Conservation (phyloP, 163 green algal genomes). For the Scenedesmus sp. region DNA sequence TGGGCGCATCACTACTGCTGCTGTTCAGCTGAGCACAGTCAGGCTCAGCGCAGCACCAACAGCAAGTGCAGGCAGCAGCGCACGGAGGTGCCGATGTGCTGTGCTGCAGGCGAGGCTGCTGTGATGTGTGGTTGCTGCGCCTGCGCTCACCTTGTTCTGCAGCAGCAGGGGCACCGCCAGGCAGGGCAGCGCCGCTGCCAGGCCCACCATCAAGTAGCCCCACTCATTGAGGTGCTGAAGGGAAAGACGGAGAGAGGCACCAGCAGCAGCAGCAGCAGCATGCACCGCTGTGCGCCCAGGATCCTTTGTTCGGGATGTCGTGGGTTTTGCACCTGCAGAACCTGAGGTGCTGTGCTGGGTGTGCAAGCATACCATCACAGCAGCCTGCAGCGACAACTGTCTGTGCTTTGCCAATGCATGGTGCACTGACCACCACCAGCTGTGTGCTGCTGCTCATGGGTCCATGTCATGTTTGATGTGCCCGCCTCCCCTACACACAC, state of each 20-base stretch:
- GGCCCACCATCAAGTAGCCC: slow-evolving; percentile 92
- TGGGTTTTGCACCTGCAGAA: background rate
- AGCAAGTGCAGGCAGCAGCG: background rate
- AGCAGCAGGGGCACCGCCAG: slow-evolving; percentile 86
- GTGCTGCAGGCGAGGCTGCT: background rate
- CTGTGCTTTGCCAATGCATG: background rate
- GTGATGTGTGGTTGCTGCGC: background rate
- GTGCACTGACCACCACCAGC: background rate
- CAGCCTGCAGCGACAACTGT: background rate
- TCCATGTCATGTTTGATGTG: background rate
- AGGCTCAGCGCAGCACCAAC: background rate
- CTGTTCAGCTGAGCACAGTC: background rate
- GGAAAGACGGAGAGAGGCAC: background rate
- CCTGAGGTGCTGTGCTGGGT: background rate
- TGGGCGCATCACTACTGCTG: background rate
- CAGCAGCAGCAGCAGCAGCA: slow-evolving; percentile 1
- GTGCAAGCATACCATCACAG: background rate
- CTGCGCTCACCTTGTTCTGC: slow-evolving; percentile 60
- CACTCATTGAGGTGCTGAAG: slow-evolving; percentile 63
- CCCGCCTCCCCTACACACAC: background rate
- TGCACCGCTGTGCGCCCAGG: too few relatives aligned
- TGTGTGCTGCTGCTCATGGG: background rate
- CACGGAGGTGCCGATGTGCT: background rate
- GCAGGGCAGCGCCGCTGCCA: slow-evolving; percentile 82
- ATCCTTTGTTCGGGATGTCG: too few relatives aligned